Conservation (phyloP, 495 filamentous ascomycete species). For the Neurospora discreta region DNA sequence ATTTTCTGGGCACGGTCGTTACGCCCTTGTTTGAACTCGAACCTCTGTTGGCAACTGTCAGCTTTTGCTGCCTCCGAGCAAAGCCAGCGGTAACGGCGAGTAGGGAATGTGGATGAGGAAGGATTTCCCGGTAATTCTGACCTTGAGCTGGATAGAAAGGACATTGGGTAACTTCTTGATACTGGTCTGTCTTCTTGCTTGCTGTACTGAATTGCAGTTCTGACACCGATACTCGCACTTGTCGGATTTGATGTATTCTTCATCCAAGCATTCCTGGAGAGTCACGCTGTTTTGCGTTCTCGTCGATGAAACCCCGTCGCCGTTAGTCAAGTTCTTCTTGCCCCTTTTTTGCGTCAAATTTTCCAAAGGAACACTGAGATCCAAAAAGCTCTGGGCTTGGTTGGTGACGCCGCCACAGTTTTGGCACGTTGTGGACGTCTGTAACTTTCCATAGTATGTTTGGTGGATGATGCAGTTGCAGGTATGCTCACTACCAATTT, state of each 20-base stretch:
- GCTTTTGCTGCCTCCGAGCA: background rate
- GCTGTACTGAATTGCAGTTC: conserved; percentile 57
- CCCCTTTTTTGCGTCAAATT: conserved; percentile 39
- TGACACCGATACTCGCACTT: conserved; percentile 72
- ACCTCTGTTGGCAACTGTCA: conserved; percentile 43
- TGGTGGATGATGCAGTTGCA: conserved; percentile 85
- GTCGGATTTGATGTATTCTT: conserved; percentile 70
- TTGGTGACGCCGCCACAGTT: conserved; percentile 68
- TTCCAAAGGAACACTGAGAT: conserved; percentile 73
- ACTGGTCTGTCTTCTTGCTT: conserved; percentile 67
- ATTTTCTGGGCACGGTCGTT: conserved; percentile 62
- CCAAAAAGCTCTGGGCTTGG: conserved; percentile 73
- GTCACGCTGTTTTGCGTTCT: conserved; percentile 28
- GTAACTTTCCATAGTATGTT: conserved; percentile 78
- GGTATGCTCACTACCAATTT: conserved; percentile 45
- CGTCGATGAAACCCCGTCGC: conserved; percentile 17
- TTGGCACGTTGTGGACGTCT: conserved; percentile 77
- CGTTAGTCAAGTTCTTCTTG: conserved; percentile 29
- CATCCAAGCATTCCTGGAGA: conserved; percentile 62
- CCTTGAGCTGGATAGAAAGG: conserved; percentile 86
- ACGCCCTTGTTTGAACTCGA: conserved; percentile 56
- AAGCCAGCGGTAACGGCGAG: background rate
- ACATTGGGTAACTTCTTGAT: conserved; percentile 75
- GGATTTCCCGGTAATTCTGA: conserved; percentile 22
- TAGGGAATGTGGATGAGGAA: background rate